Evolutionary conservation across 1,284 basidiomycete genomes (phyloP), one percentile per base, ranked within the genome.

Genomic region (Ganoderma sinense): DNA sequence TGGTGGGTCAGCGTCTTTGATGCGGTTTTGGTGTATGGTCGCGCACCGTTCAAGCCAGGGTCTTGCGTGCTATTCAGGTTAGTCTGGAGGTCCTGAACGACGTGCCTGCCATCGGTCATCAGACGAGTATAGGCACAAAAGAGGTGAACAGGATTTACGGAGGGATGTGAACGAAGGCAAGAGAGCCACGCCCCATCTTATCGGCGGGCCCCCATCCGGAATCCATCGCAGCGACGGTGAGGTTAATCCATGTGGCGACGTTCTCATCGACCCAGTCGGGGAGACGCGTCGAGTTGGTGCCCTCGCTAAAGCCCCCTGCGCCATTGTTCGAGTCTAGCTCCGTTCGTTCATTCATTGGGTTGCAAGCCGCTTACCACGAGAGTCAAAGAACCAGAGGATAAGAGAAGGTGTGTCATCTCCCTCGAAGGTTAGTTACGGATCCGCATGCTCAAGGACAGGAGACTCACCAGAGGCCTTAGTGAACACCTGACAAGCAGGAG

Each of bases 381-480:
- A 92, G 78, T 92, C 91, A 74, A 93, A 93, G 79, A 91, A 91
- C 88, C 91, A 92, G 0, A 92, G 78, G 53, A 93, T 76, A 14
- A 92, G 81, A 0, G 79, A 81, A 1, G 91, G 91, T 3, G 78
- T 71, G 0, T 58, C 33, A 76, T 89, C 88, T 89, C 69, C 5
- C 41, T 39, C 43, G 6, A 26, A 39, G 6, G 20, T 64, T 5
- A 68, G 62, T 4, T 53, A 31, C 65, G 23, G 36, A 26, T 26
- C 4, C 8, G 55, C 4, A 56, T 26, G 31, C 23, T 36, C 23
- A 16, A 66, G 14, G 11, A 7, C 41, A 13, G 0, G 20, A 62
- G n/a, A 31, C 18, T 29, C 6, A 61, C 69, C 43, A 62, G 36
- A 39, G 16, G 64, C 70, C 66, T 67, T 70, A 14, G 65, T 71